Percentiles rank a stretch among this genome's conserved stretches.
These are phyloP conservation scores for Pseudopediastrum boryanum DNA, from an alignment of 139 green algal genomes.

Conservation along the genomic window DNA sequence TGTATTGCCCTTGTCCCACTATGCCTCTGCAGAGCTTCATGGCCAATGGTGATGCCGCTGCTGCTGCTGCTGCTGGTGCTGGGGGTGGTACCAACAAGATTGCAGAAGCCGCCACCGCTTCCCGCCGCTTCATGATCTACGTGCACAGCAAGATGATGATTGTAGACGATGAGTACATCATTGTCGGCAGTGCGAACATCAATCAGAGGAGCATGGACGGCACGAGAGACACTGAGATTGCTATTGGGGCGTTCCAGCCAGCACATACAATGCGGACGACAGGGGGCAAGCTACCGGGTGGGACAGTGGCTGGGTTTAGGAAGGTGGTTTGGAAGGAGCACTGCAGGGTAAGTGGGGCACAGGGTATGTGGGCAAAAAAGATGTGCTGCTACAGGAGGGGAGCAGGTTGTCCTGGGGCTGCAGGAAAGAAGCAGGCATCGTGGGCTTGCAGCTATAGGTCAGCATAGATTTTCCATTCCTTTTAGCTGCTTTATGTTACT, in stretches of 20 bases:
- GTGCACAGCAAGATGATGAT: constrained; percentile 69
- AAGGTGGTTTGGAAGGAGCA: constrained; percentile 54
- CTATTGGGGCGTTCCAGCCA: constrained; percentile 56
- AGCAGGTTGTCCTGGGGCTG: background rate
- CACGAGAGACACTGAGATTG: constrained; percentile 65
- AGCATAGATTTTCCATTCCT: background rate
- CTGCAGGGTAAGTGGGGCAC: constrained; percentile 17
- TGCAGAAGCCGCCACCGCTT: background rate
- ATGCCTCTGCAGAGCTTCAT: no score
- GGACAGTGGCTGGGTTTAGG: constrained; percentile 55
- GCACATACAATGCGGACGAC: constrained; percentile 2
- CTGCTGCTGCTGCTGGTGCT: no score
- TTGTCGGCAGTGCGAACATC: constrained; percentile 73
- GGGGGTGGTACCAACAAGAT: no score
- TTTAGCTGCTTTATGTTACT: background rate
- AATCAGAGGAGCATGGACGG: constrained; percentile 67
- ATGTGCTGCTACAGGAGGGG: background rate
- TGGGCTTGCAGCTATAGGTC: background rate
- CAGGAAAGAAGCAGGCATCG: background rate
- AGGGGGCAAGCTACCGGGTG: constrained; percentile 4
- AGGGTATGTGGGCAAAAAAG: background rate
- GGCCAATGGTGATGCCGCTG: no score
- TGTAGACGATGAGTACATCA: constrained; percentile 65
- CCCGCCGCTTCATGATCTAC: constrained; percentile 67
- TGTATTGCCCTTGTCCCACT: no score